Base-by-base conservation (phyloP, 176 grass and related monocot species). In the Echinochloa phyllopogon region DNA sequence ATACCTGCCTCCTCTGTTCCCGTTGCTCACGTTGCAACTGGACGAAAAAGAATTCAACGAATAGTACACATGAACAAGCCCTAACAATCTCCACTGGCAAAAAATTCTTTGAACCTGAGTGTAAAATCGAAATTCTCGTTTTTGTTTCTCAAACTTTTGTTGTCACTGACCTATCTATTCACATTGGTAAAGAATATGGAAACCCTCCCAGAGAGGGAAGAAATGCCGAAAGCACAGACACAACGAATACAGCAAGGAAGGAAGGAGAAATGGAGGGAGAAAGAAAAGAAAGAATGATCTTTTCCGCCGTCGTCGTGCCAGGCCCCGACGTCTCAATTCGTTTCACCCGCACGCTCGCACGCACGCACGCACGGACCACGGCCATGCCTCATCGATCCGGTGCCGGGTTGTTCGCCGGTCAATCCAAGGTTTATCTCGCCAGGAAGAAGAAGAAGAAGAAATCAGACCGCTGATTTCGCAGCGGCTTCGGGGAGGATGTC, bases 111-210 rank as follows among this genome's bases (percentile, higher is more conserved):
- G 64, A 4, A 44, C 41, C 10, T 4, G 48, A 23, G 10, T 37
- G 2, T 12, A 12, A 12, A 38, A 52, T 40, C 0, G 2, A 40
- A 9, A n/a, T 23, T 10, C 65, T 55, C 29, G 29, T 33, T 33
- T 11, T 15, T 38, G n/a, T 20, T 37, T 11, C 6, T 74, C 48
- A 11, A 37, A 14, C n/a, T 80, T 80, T 25, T 86, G 63, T 25
- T 86, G 63, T 82, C 64, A 78, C 47, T 82, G 11, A 77, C 37
- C 78, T 77, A 82, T 90, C 65, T 77, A 65, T 74, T 61, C 88
- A 90, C 73, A 90, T 27, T 23, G 62, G 62, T 66, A 82, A 90
- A 86, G 78, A 86, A 90, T 86, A 56, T 65, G 61, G 38, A 84
- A 29, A 27, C 21, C 40, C 75, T 15, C 48, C 68, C 17, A 58